phyloP scores from a whole-genome alignment of 768 basidiomycete genomes.

The Mrakia blollopis region DNA sequence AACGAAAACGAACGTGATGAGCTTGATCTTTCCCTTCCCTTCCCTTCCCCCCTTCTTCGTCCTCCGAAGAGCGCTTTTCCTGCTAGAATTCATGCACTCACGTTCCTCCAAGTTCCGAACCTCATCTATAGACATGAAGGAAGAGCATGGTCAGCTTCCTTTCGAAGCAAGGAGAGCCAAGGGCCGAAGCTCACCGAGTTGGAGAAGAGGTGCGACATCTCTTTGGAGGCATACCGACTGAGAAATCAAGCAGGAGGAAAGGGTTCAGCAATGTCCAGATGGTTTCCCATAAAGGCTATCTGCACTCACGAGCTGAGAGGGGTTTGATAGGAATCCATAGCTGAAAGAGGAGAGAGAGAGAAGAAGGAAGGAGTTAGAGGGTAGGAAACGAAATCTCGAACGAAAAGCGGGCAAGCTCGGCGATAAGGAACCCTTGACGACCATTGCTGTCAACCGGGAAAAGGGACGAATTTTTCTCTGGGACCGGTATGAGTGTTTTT shows the following conservation, averaged over 20 bases:
- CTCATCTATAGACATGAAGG: slow-evolving; percentile 59
- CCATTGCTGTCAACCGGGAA: too few relatives aligned
- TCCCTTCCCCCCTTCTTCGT: not conserved
- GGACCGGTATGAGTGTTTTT: too few relatives aligned
- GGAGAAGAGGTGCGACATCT: slow-evolving; percentile 98
- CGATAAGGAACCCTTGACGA: too few relatives aligned
- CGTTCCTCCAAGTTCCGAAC: slow-evolving; percentile 85
- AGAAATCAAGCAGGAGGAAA: too few relatives aligned
- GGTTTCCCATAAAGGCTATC: too few relatives aligned
- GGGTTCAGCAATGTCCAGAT: too few relatives aligned
- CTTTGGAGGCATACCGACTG: slow-evolving; percentile 98
- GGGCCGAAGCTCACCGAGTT: slow-evolving; percentile 58
- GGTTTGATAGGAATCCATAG: slow-evolving; percentile 46
- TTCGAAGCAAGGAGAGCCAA: not conserved
- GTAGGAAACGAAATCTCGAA: not conserved
- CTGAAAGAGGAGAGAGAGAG: too few relatives aligned
- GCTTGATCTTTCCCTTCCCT: not conserved
- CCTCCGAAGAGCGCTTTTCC: not conserved
- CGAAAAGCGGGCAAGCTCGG: not conserved
- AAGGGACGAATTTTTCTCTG: too few relatives aligned
- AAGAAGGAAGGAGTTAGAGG: not conserved
- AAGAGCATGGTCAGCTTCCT: not conserved
- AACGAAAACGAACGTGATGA: not conserved
- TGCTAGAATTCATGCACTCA: not conserved
- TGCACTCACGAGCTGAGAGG: slow-evolving; percentile 44